These are phyloP conservation scores for Raphanus raphanistrum DNA, from an alignment of 345 rosid species.

Conservation along the genomic window DNA sequence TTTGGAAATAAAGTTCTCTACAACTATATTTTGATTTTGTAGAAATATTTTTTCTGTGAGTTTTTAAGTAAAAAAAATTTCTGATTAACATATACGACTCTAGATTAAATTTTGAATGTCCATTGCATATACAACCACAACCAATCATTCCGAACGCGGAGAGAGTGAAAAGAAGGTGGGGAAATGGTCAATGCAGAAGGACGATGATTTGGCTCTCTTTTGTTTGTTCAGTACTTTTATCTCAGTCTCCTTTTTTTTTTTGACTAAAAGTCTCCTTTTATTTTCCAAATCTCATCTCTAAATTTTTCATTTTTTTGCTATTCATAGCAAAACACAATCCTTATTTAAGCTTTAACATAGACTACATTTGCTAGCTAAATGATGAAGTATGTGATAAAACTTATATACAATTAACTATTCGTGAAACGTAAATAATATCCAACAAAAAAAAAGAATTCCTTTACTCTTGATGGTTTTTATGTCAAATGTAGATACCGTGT, in stretches of 20 bases:
- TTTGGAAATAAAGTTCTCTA: too few species aligned
- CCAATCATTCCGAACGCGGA: too few species aligned
- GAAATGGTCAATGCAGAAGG: conserved; percentile 37
- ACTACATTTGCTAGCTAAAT: not conserved
- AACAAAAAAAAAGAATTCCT: not conserved
- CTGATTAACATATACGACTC: too few species aligned
- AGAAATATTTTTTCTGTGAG: too few species aligned
- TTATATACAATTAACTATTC: not conserved
- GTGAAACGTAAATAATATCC: not conserved
- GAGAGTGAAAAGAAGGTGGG: conserved; percentile 14
- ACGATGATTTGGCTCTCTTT: conserved; percentile 37
- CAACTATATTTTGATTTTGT: too few species aligned
- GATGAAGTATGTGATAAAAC: not conserved
- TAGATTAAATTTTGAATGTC: too few species aligned
- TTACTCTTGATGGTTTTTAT: not conserved
- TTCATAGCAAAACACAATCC: conserved; percentile 28
- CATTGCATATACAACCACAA: too few species aligned
- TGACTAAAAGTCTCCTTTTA: too few species aligned
- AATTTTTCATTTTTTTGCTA: conserved; percentile 22
- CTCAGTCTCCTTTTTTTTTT: conserved; percentile 16
- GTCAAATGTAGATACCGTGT: not conserved
- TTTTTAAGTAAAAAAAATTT: too few species aligned
- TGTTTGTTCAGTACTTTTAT: conserved; percentile 29
- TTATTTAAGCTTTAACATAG: not conserved
- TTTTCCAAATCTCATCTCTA: conserved; percentile 31